Conservation (phyloP, 2,329 filamentous ascomycete species). For the Stachybotrys echinatus region DNA sequence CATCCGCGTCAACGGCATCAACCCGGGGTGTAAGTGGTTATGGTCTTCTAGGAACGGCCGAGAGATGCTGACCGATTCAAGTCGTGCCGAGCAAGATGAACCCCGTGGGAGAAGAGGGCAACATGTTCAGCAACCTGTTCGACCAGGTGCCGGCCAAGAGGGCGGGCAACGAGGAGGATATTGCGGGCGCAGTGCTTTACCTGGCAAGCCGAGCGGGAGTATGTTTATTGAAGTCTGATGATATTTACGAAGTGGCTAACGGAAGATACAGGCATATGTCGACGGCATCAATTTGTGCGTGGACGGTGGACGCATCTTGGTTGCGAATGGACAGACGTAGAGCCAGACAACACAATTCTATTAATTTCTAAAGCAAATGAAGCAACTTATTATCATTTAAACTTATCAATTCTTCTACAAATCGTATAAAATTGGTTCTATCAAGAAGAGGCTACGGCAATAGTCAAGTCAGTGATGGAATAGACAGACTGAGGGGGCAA, state of each 20-base stretch:
- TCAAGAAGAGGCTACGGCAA: too few relatives aligned
- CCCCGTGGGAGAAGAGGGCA: constrained; percentile 21
- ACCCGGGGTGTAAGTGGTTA: constrained; percentile 24
- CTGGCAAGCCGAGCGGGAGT: constrained; percentile 24
- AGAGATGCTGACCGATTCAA: constrained; percentile 5
- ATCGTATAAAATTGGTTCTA: too few relatives aligned
- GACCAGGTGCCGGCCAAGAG: constrained; percentile 25
- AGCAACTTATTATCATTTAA: too few relatives aligned
- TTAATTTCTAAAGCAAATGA: too few relatives aligned
- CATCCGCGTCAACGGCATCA: constrained; percentile 25
- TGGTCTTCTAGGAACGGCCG: neutral
- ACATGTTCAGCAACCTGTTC: constrained; percentile 24
- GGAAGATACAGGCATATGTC: constrained; percentile 18
- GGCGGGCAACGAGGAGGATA: constrained; percentile 22
- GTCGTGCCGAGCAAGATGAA: constrained; percentile 30
- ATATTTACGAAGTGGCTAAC: neutral
- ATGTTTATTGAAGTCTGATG: constrained; percentile 10
- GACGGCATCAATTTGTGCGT: constrained; percentile 23
- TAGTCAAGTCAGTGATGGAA: too few relatives aligned
- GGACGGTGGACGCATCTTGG: constrained; percentile 21
- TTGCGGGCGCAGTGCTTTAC: constrained; percentile 22
- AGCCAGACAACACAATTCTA: constrained; percentile 1
- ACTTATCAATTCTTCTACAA: too few relatives aligned
- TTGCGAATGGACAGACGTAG: constrained; percentile 22
- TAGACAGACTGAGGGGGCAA: too few relatives aligned